A percentile compares a stretch with the other conserved stretches of the same genome.
These are phyloP conservation scores for Fonsecaea pugnacius DNA, from an alignment of 2,329 filamentous ascomycete genomes.

Conservation along the genomic window DNA sequence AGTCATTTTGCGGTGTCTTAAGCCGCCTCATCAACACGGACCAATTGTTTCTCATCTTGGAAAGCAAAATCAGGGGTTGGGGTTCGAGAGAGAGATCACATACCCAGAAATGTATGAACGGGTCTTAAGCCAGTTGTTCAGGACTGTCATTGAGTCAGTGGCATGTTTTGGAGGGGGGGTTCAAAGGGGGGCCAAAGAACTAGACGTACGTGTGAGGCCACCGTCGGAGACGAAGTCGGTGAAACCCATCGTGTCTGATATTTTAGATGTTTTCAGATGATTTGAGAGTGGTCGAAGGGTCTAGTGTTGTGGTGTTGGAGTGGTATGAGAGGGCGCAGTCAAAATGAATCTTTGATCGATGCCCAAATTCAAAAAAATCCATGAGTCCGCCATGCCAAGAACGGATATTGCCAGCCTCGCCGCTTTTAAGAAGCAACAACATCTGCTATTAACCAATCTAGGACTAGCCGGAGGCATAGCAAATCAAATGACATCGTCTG, in stretches of 20 bases:
- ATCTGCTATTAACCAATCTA: background rate
- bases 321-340: conserved; percentile 2
- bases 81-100: conserved; percentile 49
- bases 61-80: conserved; percentile 34
- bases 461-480: background rate
- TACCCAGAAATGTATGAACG: conserved; percentile 84
- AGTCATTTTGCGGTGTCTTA: conserved; percentile 87
- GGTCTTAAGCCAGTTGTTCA: conserved; percentile 74
- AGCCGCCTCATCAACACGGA: conserved; percentile 95
- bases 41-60: conserved; percentile 83
- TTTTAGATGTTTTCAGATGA: background rate
- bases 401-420: background rate
- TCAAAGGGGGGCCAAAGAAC: conserved; percentile 21
- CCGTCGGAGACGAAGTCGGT: conserved; percentile 66
- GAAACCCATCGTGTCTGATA: conserved; percentile 64
- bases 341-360: conserved; percentile 1
- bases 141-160: conserved; percentile 53
- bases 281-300: background rate
- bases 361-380: conserved; percentile 9
- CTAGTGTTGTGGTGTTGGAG: background rate
- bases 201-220: conserved; percentile 62
- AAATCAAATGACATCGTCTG: background rate
- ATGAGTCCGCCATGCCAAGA: background rate
- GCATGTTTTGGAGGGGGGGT: conserved; percentile 20
- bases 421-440: background rate